Conservation (phyloP, 345 rosid species). For the Reutealis trisperma region DNA sequence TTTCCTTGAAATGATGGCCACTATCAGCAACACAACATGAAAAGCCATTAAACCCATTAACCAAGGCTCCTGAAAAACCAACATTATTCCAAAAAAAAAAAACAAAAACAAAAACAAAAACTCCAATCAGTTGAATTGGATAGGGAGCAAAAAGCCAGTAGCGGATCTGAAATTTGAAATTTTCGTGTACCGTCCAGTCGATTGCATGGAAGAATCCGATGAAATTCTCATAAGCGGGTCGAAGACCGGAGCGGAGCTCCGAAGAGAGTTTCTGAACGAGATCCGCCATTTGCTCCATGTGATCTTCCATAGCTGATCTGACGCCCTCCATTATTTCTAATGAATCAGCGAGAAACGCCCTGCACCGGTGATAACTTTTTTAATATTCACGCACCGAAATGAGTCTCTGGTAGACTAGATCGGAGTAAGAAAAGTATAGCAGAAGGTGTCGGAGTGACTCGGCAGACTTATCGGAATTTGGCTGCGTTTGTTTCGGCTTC, state of each 20-base stretch:
- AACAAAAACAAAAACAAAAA: not conserved
- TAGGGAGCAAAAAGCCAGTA: not conserved
- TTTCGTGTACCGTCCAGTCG: conserved; percentile 80
- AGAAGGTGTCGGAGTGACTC: too few species aligned
- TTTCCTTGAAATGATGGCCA: conserved; percentile 58
- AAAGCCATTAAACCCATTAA: conserved; percentile 63
- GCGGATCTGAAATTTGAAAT: not conserved
- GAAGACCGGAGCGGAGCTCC: conserved; percentile 73
- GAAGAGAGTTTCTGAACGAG: conserved; percentile 77
- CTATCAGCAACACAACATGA: conserved; percentile 54
- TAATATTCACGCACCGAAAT: too few species aligned
- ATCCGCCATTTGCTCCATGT: conserved; percentile 81
- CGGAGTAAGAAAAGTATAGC: too few species aligned
- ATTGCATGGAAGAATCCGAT: conserved; percentile 88
- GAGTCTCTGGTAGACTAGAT: too few species aligned
- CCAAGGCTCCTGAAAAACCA: conserved; percentile 72
- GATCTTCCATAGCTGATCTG: conserved; percentile 68
- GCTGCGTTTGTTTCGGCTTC: too few species aligned
- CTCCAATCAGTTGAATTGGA: not conserved
- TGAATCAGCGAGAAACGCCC: not conserved
- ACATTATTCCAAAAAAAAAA: not conserved
- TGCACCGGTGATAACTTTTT: too few species aligned
- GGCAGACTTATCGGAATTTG: too few species aligned
- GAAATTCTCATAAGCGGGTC: conserved; percentile 77
- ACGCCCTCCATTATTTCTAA: conserved; percentile 61